Base-by-base conservation (phyloP, 225 moss, liverwort and hornwort genomes). In the Lunularia cruciata region DNA sequence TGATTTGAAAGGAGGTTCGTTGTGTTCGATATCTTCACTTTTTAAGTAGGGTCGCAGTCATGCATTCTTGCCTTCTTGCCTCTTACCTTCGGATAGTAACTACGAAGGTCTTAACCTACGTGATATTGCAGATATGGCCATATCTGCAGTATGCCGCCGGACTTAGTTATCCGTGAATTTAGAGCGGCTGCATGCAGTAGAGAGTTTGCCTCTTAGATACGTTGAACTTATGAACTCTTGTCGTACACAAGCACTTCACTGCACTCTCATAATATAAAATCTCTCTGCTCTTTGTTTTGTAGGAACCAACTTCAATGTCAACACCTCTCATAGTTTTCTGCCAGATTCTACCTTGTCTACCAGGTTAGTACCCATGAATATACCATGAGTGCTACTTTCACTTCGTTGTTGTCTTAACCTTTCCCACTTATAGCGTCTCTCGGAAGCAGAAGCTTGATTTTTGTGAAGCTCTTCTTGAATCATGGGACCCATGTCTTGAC, bases 1-100 rank as follows among this genome's bases (percentile, higher is more conserved):
- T 72, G 84, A 92, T 72, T 68, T 90, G 31, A 80, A 85, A 63
- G 92, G 90, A 88, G 92, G 90, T 88, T 62, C n/a, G 75, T 72
- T 31, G 25, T 22, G 15, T 28, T 5, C 6, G 18, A 32, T 47
- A 30, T 59, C 45, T 8, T 32, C 9, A 3, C 31, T 52, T 0
- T 67, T 27, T 6, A 47, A 14, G 19, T 49, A 49, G 47, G n/a
- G n/a, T n/a, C n/a, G n/a, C n/a, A n/a, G 16, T 22, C 42, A 9
- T 45, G 39, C 27, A 40, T 33, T 15, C 14, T 65, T 65, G 65
- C 42, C 16, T 27, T 26, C 26, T n/a, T 30, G 19, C 1, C 12
- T 62, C 31, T 62, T n/a, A n/a, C n/a, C n/a, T n/a, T n/a, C n/a
- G n/a, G n/a, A n/a, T n/a, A n/a, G n/a, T 5, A 23, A 19, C 22